These are phyloP conservation scores for Coemansia sp. DNA, from an alignment of 192 early-diverging fungal species.

Conservation along the genomic window DNA sequence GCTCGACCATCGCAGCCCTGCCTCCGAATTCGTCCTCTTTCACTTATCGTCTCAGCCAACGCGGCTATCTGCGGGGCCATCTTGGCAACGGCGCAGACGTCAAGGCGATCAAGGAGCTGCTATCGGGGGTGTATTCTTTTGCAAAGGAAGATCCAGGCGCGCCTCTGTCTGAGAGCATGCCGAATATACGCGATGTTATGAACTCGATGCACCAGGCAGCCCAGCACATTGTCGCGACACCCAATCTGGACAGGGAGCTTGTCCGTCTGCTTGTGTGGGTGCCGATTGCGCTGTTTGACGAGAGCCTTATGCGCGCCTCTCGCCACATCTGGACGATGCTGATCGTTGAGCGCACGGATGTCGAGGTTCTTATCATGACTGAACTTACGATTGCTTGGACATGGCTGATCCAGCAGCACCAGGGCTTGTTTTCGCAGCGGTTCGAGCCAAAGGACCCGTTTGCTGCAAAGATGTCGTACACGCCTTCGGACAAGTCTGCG, in stretches of 20 bases:
- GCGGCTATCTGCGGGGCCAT: slow-evolving; percentile 40
- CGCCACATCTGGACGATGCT: slow-evolving; percentile 89
- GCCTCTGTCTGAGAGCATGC: slow-evolving; percentile 18
- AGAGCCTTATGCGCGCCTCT: slow-evolving; percentile 77
- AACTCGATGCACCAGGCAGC: slow-evolving; percentile 34
- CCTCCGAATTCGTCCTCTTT: slow-evolving; percentile 47
- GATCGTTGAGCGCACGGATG: slow-evolving; percentile 69
- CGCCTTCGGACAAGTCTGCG: slow-evolving; percentile 80
- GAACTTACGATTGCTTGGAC: slow-evolving; percentile 85
- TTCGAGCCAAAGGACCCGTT: slow-evolving; percentile 70
- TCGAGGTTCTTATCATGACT: slow-evolving; percentile 76
- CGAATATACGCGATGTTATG: slow-evolving; percentile 12
- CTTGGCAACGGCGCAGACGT: slow-evolving; percentile 28
- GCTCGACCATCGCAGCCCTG: slow-evolving; percentile 5
- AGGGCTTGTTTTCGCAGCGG: slow-evolving; percentile 76
- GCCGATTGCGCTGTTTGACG: slow-evolving; percentile 77
- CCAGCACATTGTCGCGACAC: slow-evolving; percentile 23
- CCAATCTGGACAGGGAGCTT: slow-evolving; percentile 55
- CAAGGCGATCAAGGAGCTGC: slow-evolving; percentile 26
- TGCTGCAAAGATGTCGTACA: slow-evolving; percentile 87
- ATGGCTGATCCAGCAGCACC: slow-evolving; percentile 69
- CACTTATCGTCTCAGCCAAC: slow-evolving; percentile 33
- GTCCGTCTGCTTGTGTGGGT: slow-evolving; percentile 83
- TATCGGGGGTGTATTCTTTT: slow-evolving; percentile 26
- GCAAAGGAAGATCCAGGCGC: slow-evolving; percentile 32